These are phyloP conservation scores for Globisporangium polare DNA, from an alignment of 352 stramenopile genomes.

Conservation along the genomic window DNA sequence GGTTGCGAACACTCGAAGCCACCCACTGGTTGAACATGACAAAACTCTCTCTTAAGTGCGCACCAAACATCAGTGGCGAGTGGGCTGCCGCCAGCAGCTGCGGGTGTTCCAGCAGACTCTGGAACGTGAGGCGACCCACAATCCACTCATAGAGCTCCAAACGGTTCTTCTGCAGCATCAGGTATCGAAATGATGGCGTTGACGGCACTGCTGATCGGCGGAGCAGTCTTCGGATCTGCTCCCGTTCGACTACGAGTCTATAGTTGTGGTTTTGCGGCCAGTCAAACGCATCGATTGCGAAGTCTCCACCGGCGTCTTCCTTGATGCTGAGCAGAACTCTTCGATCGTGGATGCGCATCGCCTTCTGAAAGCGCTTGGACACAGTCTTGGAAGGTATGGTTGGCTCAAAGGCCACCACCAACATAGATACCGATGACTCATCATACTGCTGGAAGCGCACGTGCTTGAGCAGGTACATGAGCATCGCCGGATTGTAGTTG, in stretches of 20 bases:
- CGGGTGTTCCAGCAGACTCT: conserved; percentile 59
- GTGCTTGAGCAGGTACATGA: conserved; percentile 41
- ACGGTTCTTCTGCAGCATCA: conserved; percentile 40
- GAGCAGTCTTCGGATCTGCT: conserved; percentile 37
- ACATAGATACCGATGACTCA: not conserved
- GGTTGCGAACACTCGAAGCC: conserved; percentile 36
- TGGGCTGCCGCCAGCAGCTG: conserved; percentile 27
- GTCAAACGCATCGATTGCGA: conserved; percentile 44
- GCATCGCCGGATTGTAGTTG: conserved; percentile 41
- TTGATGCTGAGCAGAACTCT: conserved; percentile 43
- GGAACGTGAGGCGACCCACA: conserved; percentile 40
- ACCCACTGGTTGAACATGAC: conserved; percentile 56
- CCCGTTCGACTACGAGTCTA: conserved; percentile 41
- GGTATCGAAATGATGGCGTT: conserved; percentile 7
- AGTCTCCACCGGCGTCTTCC: conserved; percentile 37
- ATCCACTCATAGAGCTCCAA: conserved; percentile 54
- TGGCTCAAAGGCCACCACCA: conserved; percentile 8
- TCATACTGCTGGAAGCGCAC: conserved; percentile 22
- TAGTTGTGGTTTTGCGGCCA: conserved; percentile 33
- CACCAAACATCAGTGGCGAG: conserved; percentile 34
- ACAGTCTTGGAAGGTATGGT: not conserved
- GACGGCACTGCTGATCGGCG: not conserved
- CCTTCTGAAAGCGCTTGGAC: conserved; percentile 23
- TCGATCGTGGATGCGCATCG: conserved; percentile 32
- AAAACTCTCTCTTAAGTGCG: conserved; percentile 52